These are phyloP conservation scores for Phialocephala sp. DNA, from an alignment of 2,329 filamentous ascomycete genomes.

Conservation along the genomic window DNA sequence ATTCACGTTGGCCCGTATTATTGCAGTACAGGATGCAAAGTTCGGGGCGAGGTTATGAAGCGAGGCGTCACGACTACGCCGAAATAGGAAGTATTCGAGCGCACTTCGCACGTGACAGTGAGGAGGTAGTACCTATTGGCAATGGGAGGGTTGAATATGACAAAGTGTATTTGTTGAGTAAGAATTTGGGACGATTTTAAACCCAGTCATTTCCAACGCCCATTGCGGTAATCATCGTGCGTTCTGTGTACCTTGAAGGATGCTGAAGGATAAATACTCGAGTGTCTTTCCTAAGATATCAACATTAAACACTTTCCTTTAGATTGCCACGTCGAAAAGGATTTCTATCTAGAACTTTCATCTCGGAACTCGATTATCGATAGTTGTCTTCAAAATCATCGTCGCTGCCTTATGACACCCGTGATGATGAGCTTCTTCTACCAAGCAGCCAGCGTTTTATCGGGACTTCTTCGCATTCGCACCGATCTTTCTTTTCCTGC, in stretches of 20 bases:
- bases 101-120: constrained; percentile 18
- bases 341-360: neutral
- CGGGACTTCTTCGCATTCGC: neutral
- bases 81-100: constrained; percentile 26
- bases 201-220: neutral
- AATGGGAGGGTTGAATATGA: neutral
- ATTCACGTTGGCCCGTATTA: neutral
- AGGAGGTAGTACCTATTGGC: neutral
- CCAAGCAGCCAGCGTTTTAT: neutral
- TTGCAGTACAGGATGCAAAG: neutral
- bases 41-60: neutral
- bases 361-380: neutral
- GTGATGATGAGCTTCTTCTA: neutral
- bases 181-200: neutral
- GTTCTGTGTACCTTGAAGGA: neutral
- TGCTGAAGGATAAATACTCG: neutral
- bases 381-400: neutral
- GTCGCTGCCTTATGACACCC: neutral
- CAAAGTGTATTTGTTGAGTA: neutral
- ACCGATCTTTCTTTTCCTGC: constrained; percentile 15
- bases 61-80: constrained; percentile 14
- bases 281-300: neutral
- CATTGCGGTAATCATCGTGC: neutral
- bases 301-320: too few species aligned
- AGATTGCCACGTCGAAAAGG: too few species aligned